phyloP scores from a whole-genome alignment of 2,329 filamentous ascomycete species.

The Mycocentrospora acerina region DNA sequence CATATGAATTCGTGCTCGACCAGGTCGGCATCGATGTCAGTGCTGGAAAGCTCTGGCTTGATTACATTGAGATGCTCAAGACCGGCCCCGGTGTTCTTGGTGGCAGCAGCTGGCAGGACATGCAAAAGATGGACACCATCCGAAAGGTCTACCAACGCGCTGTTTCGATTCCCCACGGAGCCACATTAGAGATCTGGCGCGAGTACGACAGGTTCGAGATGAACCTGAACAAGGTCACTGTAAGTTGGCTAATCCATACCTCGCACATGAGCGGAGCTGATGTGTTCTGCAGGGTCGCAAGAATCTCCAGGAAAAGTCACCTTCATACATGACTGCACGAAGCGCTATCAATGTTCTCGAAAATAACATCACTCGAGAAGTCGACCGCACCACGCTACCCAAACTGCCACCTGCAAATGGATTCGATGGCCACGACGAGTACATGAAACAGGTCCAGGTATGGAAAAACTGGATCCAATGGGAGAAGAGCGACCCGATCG shows the following conservation, averaged over 20 bases:
- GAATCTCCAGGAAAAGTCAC: constrained; percentile 88
- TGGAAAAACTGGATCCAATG: constrained; percentile 95
- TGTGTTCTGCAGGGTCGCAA: constrained; percentile 72
- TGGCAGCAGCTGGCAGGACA: constrained; percentile 89
- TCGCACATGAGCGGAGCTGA: constrained; percentile 14
- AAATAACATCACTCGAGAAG: constrained; percentile 78
- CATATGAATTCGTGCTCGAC: constrained; percentile 89
- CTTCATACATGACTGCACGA: constrained; percentile 93
- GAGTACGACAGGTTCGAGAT: constrained; percentile 98
- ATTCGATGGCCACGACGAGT: constrained; percentile 85
- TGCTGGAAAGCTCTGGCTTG: constrained; percentile 85
- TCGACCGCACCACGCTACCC: constrained; percentile 77
- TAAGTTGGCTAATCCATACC: constrained; percentile 47
- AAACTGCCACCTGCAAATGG: constrained; percentile 79
- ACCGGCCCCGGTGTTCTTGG: constrained; percentile 82
- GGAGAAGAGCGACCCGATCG: constrained; percentile 91
- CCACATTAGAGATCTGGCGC: constrained; percentile 86
- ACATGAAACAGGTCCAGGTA: constrained; percentile 76
- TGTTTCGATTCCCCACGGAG: constrained; percentile 80
- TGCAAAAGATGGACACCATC: constrained; percentile 94
- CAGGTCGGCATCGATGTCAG: constrained; percentile 91
- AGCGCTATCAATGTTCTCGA: constrained; percentile 88
- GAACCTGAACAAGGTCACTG: constrained; percentile 86
- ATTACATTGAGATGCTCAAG: constrained; percentile 93
- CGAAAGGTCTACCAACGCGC: constrained; percentile 91